Evolutionary conservation across 2,329 filamentous ascomycete species (phyloP), one percentile per base, ranked within the genome.

Genomic region (Aspergillus ruber): DNA sequence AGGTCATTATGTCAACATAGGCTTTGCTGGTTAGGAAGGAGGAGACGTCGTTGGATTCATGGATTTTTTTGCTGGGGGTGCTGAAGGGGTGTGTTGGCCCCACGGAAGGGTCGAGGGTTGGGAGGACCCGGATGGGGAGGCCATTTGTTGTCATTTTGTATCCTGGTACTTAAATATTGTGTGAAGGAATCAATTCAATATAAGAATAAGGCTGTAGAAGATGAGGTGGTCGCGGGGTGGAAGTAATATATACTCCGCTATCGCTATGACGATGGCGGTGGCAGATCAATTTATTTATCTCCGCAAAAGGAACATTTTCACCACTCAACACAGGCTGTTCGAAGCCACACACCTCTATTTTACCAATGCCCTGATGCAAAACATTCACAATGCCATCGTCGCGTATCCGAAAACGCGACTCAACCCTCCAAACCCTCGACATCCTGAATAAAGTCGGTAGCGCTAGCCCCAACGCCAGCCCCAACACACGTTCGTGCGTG

Each of bases 1-100:
- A 97, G 42, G 81, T 79, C 67, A 88, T 86, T 46, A 98, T 87
- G 63, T 96, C 89, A 49, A 82, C 79, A 70, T 97, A 96, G 40
- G 89, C 93, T 56, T 80, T 81, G 43, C 88, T 90, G 7, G 78
- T 79, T 45, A 95, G 80, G 67, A 97, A 98, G 53, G 79, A 80
- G 17, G 80, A 68, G 46, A 98, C 86, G 75, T 97, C 90, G 50
- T 84, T 74, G 48, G 85, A 85, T 59, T 93, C 87, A 70, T 95
- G 79, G 71, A 98, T 98, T 61, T 78, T 78, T 69, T 97, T 98
- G 48, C 66, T 64, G 0, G 93, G 93, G 38, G 74, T 72, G 45
- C 74, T 63, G 68, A 95, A 96, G 27, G 55, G 62, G 61, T 82
- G 80, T 12, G 25, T 12, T 12, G 25, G 25, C 8, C 74, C 65